Evolutionary conservation across 495 filamentous ascomycete species (phyloP), one percentile per base, ranked within the genome.

Genomic region (Hypoxylon fuscum): DNA sequence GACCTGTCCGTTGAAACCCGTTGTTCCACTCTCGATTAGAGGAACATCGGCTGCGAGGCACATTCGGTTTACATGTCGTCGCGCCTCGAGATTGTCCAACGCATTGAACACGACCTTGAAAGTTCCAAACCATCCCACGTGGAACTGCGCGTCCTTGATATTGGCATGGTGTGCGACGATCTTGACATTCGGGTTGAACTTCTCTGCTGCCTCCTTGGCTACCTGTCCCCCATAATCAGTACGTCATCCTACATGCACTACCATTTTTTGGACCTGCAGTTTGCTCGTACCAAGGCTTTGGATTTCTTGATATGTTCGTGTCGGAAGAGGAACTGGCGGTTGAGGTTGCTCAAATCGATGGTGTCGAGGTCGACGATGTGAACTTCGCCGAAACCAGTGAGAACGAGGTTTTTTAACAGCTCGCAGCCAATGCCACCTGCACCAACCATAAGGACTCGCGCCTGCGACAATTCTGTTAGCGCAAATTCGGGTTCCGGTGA

Each of bases 351-450:
- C 4, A 99, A 80, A 67, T 99, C 95, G 72, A 99, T 98, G 0
- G 95, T 99, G 72, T 99, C 95, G 27, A 99, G 88, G 72, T 99
- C 95, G 62, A 99, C 91, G 46, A 99, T 87, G 73, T 97, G 93
- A 42, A 97, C 86, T 77, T 96, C 92, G 42, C 93, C 93, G 67
- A 98, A 98, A 63, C 96, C 96, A 46, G 88, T 90, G 20, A 96
- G 85, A 49, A 93, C 91, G 53, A 99, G 88, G 76, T 98, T 96
- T 81, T 99, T 99, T 54, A 99, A 83, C 4, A 99, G 85, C 75
- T 99, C 95, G 76, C 95, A 99, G 55, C 95, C 95, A 71, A 99
- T 98, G 37, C 95, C 95, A 56, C 95, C 95, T 40, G 95, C 95
- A 59, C 95, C 95, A 41, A 99, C 93, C 79, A 99, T 90, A 18